phyloP scores from a whole-genome alignment of 768 basidiomycete species.

The Dacryopinax spathularia region DNA sequence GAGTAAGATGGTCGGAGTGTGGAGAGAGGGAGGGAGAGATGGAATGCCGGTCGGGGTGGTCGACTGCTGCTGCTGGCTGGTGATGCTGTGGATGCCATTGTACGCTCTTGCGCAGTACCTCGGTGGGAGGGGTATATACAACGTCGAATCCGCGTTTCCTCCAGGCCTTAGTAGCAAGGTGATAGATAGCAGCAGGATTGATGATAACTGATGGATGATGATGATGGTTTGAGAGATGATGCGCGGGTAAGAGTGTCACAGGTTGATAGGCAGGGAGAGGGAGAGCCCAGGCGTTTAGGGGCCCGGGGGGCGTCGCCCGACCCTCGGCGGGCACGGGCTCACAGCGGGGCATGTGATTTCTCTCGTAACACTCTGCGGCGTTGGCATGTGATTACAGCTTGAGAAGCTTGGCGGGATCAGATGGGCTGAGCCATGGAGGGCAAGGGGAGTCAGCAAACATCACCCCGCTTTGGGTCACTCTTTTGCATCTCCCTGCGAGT shows the following conservation, averaged over 20 bases:
- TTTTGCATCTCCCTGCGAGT: too few species aligned
- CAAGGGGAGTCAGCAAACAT: too few species aligned
- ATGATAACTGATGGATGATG: neutral
- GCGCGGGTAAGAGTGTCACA: neutral
- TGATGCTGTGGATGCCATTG: neutral
- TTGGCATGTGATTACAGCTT: too few species aligned
- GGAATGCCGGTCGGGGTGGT: neutral
- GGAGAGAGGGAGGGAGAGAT: neutral
- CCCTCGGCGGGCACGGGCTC: too few species aligned
- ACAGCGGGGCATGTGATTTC: neutral
- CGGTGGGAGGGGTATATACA: neutral
- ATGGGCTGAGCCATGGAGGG: too few species aligned
- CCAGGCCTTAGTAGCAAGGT: too few species aligned
- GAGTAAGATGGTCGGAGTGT: neutral
- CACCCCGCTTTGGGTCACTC: too few species aligned
- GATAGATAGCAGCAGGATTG: neutral
- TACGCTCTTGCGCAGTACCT: neutral
- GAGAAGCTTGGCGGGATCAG: too few species aligned
- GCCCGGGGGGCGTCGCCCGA: neutral
- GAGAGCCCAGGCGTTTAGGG: neutral
- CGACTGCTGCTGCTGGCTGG: neutral
- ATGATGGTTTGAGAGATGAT: neutral
- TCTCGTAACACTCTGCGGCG: too few species aligned
- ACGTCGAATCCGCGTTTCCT: too few species aligned
- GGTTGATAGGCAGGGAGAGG: neutral